Evolutionary conservation across 2,329 filamentous ascomycete genomes (phyloP).

Genomic region (Penicillium sclerotiorum): DNA sequence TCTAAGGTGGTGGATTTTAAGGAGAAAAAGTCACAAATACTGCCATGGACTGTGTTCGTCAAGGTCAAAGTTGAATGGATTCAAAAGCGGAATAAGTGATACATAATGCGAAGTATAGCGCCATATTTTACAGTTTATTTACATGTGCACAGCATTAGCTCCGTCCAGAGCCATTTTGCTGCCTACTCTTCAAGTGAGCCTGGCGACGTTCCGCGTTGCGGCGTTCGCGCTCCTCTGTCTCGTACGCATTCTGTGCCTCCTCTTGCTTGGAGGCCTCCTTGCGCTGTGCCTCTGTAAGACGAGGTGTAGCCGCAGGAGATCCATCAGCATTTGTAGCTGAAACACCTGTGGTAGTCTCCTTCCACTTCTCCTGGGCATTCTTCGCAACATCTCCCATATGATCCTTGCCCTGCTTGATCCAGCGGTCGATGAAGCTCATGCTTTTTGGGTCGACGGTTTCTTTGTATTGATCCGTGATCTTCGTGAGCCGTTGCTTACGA

Average conservation of each 20-base stretch:
- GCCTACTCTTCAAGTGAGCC: conserved; percentile 25
- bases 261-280: conserved; percentile 36
- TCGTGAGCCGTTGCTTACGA: background rate
- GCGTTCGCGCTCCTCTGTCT: conserved; percentile 36
- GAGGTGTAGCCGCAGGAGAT: conserved; percentile 19
- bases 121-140: conserved; percentile 31
- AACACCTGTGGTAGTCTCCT: conserved; percentile 23
- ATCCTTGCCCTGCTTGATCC: conserved; percentile 36
- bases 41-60: too few relatives aligned
- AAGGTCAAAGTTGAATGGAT: too few relatives aligned
- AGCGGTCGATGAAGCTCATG: conserved; percentile 40
- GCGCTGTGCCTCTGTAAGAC: conserved; percentile 35
- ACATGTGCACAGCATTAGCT: conserved; percentile 17
- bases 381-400: conserved; percentile 25
- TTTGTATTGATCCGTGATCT: background rate
- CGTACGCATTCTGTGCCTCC: conserved; percentile 28
- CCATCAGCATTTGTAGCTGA: conserved; percentile 24
- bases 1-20: too few relatives aligned
- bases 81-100: too few relatives aligned
- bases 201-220: conserved; percentile 38
- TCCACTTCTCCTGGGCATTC: conserved; percentile 25
- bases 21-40: too few relatives aligned
- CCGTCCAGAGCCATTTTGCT: conserved; percentile 12
- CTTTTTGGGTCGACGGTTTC: conserved; percentile 5
- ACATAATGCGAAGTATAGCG: conserved; percentile 23